These are phyloP conservation scores for Russula sp. DNA, from an alignment of 768 basidiomycete species.

Conservation along the genomic window DNA sequence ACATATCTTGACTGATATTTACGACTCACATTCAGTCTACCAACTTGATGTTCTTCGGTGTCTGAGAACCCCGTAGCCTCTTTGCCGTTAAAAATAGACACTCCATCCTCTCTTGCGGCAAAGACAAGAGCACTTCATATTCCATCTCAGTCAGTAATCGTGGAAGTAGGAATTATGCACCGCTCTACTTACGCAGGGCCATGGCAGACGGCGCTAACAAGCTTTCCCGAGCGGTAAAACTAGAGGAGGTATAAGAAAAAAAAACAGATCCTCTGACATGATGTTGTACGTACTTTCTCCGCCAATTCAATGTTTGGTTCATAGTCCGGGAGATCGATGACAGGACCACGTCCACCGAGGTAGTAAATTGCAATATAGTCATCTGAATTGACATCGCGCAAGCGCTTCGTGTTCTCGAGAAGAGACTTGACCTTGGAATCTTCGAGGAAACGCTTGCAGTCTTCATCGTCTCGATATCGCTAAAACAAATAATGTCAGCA, in stretches of 20 bases:
- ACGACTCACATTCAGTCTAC: conserved; percentile 43
- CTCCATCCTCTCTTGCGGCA: conserved; percentile 45
- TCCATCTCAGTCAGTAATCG: conserved; percentile 1
- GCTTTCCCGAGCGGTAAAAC: conserved; percentile 68
- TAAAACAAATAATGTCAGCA: conserved; percentile 30
- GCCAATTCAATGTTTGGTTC: conserved; percentile 55
- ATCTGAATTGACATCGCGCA: conserved; percentile 53
- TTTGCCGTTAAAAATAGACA: conserved; percentile 62
- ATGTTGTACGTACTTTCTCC: conserved; percentile 42
- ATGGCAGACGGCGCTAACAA: conserved; percentile 75
- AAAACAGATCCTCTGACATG: neutral
- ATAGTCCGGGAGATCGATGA: conserved; percentile 65
- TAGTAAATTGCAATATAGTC: conserved; percentile 78
- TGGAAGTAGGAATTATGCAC: neutral
- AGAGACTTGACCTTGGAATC: conserved; percentile 53
- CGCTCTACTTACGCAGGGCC: conserved; percentile 59
- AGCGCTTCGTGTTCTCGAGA: conserved; percentile 54
- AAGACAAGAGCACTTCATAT: conserved; percentile 50
- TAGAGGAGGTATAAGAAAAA: conserved; percentile 34
- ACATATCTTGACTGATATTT: neutral
- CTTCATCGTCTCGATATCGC: conserved; percentile 52
- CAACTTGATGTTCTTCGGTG: conserved; percentile 55
- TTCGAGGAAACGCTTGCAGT: conserved; percentile 53
- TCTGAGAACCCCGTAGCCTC: conserved; percentile 68
- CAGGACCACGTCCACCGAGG: conserved; percentile 76